Conservation (phyloP, 2,329 filamentous ascomycete species). For the Trichoderma sp. region DNA sequence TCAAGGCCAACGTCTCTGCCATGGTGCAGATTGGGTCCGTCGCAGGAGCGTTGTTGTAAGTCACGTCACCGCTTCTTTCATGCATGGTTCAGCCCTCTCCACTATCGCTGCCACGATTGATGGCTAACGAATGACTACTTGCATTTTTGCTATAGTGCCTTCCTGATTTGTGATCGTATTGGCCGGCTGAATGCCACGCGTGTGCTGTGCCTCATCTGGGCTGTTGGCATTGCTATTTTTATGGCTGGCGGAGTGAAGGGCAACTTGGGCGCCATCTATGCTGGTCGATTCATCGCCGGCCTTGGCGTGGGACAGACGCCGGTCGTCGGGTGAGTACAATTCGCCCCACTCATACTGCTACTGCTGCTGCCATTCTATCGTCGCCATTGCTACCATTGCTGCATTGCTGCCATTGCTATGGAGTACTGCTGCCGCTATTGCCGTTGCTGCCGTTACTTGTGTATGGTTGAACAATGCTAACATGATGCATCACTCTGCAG, state of each 20-base stretch:
- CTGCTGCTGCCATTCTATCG: too few species aligned
- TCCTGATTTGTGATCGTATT: constrained; percentile 62
- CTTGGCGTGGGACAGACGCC: constrained; percentile 69
- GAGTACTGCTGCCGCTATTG: too few species aligned
- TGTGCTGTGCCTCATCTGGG: constrained; percentile 61
- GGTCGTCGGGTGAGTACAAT: constrained; percentile 56
- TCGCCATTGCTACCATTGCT: too few species aligned
- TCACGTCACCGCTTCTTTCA: constrained; percentile 28
- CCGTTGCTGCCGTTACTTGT: neutral
- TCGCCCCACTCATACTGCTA: neutral
- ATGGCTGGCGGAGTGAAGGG: constrained; percentile 57
- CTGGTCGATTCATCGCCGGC: constrained; percentile 68
- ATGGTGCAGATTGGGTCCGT: constrained; percentile 84
- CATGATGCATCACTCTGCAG: constrained; percentile 30
- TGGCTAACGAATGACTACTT: constrained; percentile 17
- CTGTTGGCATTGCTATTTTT: constrained; percentile 61
- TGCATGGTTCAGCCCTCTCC: constrained; percentile 3
- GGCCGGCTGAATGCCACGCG: constrained; percentile 67
- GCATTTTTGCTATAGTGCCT: constrained; percentile 49
- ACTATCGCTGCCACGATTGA: constrained; percentile 17
- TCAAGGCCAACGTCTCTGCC: constrained; percentile 75
- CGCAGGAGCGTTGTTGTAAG: constrained; percentile 64
- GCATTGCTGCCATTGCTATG: too few species aligned
- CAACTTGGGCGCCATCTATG: constrained; percentile 61
- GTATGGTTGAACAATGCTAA: neutral